Evolutionary conservation across 2,329 filamentous ascomycete species (phyloP).

Genomic region (Neofusicoccum kwambonambiense): DNA sequence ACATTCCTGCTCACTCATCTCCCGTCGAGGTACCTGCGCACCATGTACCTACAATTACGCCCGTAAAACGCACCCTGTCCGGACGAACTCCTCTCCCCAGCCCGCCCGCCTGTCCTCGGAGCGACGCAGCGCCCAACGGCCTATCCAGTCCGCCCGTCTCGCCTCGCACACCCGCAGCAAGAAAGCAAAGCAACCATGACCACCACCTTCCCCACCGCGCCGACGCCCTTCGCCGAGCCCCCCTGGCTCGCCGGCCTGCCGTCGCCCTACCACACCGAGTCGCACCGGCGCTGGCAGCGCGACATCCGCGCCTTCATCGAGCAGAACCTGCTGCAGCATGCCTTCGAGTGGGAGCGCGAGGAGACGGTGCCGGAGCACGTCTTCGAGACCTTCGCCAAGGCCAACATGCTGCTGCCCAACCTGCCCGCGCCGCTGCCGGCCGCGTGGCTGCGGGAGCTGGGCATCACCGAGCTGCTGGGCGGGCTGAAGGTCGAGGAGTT

Average conservation of each 20-base stretch:
- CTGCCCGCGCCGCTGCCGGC: slow-evolving; percentile 68
- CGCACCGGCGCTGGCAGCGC: slow-evolving; percentile 66
- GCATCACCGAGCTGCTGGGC: slow-evolving; percentile 65
- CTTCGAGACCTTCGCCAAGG: slow-evolving; percentile 62
- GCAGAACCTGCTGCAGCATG: slow-evolving; percentile 61
- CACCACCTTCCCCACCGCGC: slow-evolving; percentile 7
- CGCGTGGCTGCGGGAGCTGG: slow-evolving; percentile 63
- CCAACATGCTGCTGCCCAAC: slow-evolving; percentile 69
- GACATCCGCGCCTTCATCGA: slow-evolving; percentile 65
- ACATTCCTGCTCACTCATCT: neutral
- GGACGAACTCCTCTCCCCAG: neutral
- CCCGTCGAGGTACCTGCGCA: too few species aligned
- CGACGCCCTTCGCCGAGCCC: slow-evolving; percentile 69
- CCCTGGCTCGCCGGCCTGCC: slow-evolving; percentile 69
- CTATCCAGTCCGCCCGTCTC: neutral
- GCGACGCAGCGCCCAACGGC: neutral
- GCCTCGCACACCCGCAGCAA: neutral
- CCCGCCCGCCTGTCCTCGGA: neutral
- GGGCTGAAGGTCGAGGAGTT: slow-evolving; percentile 70
- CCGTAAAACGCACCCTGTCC: neutral
- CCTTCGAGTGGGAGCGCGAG: slow-evolving; percentile 67
- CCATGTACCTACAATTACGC: neutral
- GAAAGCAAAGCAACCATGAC: neutral
- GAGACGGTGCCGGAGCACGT: slow-evolving; percentile 64
- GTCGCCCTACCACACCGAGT: slow-evolving; percentile 67